These are phyloP conservation scores for Cicer arietinum DNA, from an alignment of 306 rosid species.

Conservation along the genomic window DNA sequence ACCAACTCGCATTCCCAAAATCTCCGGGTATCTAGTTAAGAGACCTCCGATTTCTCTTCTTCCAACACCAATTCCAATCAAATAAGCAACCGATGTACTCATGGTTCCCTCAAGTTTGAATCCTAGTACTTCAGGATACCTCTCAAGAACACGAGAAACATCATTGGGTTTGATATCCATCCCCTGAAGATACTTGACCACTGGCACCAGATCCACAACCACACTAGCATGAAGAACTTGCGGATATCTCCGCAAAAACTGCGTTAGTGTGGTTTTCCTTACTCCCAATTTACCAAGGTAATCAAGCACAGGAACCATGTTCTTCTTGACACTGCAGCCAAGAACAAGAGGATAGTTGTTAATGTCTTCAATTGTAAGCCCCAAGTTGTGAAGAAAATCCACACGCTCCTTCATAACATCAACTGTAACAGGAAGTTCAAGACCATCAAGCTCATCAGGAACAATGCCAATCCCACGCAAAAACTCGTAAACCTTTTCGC, in stretches of 20 bases:
- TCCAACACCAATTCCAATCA: conserved; percentile 89
- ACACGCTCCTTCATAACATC: conserved; percentile 94
- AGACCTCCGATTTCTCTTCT: conserved; percentile 89
- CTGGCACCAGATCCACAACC: conserved; percentile 88
- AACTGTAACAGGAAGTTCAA: conserved; percentile 94
- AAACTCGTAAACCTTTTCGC: conserved; percentile 76
- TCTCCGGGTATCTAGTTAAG: conserved; percentile 84
- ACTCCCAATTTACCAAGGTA: conserved; percentile 96
- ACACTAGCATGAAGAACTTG: conserved; percentile 98
- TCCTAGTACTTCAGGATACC: conserved; percentile 86
- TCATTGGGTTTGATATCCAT: conserved; percentile 87
- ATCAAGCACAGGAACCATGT: conserved; percentile 98
- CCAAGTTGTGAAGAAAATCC: conserved; percentile 86
- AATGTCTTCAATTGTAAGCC: conserved; percentile 82
- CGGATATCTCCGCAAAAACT: conserved; percentile 85
- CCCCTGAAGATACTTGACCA: conserved; percentile 88
- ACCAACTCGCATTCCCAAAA: conserved; percentile 97
- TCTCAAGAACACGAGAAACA: conserved; percentile 86
- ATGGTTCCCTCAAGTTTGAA: conserved; percentile 98
- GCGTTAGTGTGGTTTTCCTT: conserved; percentile 79
- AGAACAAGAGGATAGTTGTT: conserved; percentile 95
- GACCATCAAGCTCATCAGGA: conserved; percentile 98
- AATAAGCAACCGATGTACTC: conserved; percentile 95
- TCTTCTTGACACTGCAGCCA: conserved; percentile 97
- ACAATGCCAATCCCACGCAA: conserved; percentile 75